These are phyloP conservation scores for Brassica cretica DNA, from an alignment of 345 rosid species.

Conservation along the genomic window DNA sequence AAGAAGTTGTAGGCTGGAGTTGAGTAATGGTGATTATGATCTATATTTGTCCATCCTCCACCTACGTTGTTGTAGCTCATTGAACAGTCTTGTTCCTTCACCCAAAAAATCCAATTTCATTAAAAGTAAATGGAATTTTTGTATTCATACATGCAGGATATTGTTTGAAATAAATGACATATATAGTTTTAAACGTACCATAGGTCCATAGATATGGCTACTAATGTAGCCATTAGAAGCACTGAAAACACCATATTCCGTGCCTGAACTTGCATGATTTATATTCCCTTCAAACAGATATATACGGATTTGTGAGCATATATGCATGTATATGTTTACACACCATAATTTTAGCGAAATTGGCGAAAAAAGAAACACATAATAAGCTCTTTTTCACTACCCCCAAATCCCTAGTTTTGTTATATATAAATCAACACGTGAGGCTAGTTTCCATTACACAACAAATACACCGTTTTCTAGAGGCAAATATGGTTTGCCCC, in stretches of 20 bases:
- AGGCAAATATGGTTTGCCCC: slow-evolving; percentile 30
- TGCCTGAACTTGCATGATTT: slow-evolving; percentile 53
- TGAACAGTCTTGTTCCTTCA: slow-evolving; percentile 34
- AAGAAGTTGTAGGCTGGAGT: slow-evolving; percentile 47
- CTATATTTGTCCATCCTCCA: slow-evolving; percentile 55
- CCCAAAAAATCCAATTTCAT: not conserved
- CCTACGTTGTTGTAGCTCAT: slow-evolving; percentile 43
- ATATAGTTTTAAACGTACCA: slow-evolving; percentile 27
- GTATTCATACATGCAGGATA: not conserved
- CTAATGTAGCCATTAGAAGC: slow-evolving; percentile 58
- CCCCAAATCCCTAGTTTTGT: slow-evolving; percentile 10
- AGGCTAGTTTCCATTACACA: slow-evolving; percentile 29
- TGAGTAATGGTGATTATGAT: slow-evolving; percentile 42
- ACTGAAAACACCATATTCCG: slow-evolving; percentile 46
- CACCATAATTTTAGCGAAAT: not conserved
- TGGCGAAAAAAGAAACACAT: not conserved
- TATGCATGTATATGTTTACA: not conserved
- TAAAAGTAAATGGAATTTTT: not conserved
- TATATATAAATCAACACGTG: slow-evolving; percentile 20
- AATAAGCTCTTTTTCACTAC: slow-evolving; percentile 4
- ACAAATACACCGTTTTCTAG: slow-evolving; percentile 29
- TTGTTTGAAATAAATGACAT: slow-evolving; percentile 1
- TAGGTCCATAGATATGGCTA: slow-evolving; percentile 61
- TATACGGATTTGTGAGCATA: slow-evolving; percentile 6
- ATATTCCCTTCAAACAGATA: slow-evolving; percentile 46